Conservation (phyloP, 2,329 filamentous ascomycete species). For the Rosellinia necatrix region DNA sequence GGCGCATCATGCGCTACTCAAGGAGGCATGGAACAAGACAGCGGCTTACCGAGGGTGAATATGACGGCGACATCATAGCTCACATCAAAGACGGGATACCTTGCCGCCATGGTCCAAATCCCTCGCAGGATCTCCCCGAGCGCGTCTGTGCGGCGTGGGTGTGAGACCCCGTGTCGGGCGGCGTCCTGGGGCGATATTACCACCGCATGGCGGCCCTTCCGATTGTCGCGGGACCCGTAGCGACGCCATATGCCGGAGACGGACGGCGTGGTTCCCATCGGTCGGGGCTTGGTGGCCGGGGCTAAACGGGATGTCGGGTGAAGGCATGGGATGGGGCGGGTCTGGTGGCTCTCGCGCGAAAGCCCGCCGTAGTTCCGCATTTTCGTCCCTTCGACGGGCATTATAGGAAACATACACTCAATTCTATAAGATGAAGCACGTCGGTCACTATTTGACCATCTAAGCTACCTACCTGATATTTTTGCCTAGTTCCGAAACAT, state of each 20-base stretch:
- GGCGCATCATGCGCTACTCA: no score
- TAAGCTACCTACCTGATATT: no score
- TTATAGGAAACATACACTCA: no score
- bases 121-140: conserved; percentile 5
- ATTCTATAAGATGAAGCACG: no score
- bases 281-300: background rate
- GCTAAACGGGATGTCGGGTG: background rate
- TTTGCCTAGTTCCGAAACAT: no score
- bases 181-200: conserved; percentile 9
- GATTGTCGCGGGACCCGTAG: conserved; percentile 23
- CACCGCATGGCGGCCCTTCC: conserved; percentile 25
- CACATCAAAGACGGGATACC: conserved; percentile 22
- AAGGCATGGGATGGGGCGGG: conserved; percentile 6
- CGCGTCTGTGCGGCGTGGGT: conserved; percentile 7
- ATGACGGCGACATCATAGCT: conserved; percentile 24
- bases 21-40: background rate
- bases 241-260: conserved; percentile 5
- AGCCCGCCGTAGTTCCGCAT: background rate
- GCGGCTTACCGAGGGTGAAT: conserved; percentile 19
- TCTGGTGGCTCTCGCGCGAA: background rate
- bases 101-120: conserved; percentile 15
- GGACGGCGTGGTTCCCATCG: background rate
- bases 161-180: conserved; percentile 6
- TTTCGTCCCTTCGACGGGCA: background rate
- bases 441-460: no score